A percentile compares a stretch with the other conserved stretches of the same genome.
Evolutionary conservation across 2,329 filamentous ascomycete species (phyloP).

Genomic region (Rutstroemia sp.): DNA sequence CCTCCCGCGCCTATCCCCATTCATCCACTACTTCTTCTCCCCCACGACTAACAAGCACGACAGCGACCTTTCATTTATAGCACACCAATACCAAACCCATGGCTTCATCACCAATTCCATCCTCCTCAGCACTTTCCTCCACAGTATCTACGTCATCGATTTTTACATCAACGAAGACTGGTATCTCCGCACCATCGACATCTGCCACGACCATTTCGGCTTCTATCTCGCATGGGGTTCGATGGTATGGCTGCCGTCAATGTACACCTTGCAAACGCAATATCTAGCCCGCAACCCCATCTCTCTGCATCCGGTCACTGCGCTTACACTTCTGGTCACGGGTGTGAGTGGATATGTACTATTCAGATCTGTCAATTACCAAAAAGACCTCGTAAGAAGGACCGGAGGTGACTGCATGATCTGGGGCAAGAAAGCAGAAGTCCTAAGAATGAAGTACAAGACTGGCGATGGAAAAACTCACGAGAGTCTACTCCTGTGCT

Average conservation of each 20-base stretch:
- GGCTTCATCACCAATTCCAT: constrained; percentile 36
- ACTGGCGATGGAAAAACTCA: constrained; percentile 37
- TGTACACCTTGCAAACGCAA: constrained; percentile 42
- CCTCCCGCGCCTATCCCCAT: background rate
- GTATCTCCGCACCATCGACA: constrained; percentile 39
- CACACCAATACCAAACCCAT: constrained; percentile 36
- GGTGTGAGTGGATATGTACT: constrained; percentile 35
- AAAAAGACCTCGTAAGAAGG: constrained; percentile 36
- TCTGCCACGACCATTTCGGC: constrained; percentile 36
- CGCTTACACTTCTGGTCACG: constrained; percentile 24
- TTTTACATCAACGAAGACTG: constrained; percentile 43
- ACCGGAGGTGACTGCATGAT: constrained; percentile 34
- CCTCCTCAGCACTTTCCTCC: constrained; percentile 37
- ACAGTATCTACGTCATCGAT: constrained; percentile 39
- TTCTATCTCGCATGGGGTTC: constrained; percentile 38
- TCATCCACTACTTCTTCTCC: background rate
- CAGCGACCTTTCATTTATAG: constrained; percentile 33
- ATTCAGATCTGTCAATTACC: constrained; percentile 39
- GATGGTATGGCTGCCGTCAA: constrained; percentile 37
- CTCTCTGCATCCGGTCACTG: constrained; percentile 22
- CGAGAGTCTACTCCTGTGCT: constrained; percentile 33
- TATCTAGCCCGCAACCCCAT: constrained; percentile 38
- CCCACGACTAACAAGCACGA: background rate
- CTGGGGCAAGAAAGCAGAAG: constrained; percentile 36
- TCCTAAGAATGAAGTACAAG: constrained; percentile 33